Percentiles rank a stretch among this genome's conserved stretches.
Conservation (phyloP, 208 protist genomes). For the Wallacemonas rigidus region DNA sequence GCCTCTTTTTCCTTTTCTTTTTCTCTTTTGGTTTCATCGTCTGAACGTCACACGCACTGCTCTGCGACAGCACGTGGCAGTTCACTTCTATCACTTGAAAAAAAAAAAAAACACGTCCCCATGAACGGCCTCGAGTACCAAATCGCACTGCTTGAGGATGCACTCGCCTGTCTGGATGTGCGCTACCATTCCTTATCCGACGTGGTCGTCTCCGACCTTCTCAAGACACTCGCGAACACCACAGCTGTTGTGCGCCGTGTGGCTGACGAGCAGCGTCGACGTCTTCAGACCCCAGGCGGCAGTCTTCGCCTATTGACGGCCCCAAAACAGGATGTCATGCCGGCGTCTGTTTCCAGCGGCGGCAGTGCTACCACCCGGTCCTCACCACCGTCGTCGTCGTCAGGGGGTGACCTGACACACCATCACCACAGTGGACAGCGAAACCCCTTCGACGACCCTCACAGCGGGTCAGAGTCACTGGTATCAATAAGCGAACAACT, state of each 20-base stretch:
- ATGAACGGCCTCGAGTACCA: constrained; percentile 56
- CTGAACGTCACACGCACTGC: too few species aligned
- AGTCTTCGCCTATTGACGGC: neutral
- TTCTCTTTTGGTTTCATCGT: constrained; percentile 15
- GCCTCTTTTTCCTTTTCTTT: constrained; percentile 6
- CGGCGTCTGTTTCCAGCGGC: too few species aligned
- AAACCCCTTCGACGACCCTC: neutral
- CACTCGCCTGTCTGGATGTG: constrained; percentile 34
- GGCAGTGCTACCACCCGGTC: neutral
- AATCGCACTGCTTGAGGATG: constrained; percentile 39
- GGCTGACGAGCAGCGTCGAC: constrained; percentile 21
- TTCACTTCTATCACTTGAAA: constrained; percentile 1
- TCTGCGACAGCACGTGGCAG: too few species aligned
- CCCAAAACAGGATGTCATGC: too few species aligned
- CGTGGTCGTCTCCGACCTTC: constrained; percentile 40
- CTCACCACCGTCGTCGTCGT: neutral
- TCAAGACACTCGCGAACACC: constrained; percentile 42
- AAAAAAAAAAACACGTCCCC: neutral
- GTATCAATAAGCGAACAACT: constrained; percentile 10
- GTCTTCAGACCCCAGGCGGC: neutral
- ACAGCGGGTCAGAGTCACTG: neutral
- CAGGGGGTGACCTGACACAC: too few species aligned
- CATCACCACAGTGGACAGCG: too few species aligned
- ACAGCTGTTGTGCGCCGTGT: constrained; percentile 48
- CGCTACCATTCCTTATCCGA: constrained; percentile 23